phyloP scores from a whole-genome alignment of 495 filamentous ascomycete species.

The Podospora fimiseda region DNA sequence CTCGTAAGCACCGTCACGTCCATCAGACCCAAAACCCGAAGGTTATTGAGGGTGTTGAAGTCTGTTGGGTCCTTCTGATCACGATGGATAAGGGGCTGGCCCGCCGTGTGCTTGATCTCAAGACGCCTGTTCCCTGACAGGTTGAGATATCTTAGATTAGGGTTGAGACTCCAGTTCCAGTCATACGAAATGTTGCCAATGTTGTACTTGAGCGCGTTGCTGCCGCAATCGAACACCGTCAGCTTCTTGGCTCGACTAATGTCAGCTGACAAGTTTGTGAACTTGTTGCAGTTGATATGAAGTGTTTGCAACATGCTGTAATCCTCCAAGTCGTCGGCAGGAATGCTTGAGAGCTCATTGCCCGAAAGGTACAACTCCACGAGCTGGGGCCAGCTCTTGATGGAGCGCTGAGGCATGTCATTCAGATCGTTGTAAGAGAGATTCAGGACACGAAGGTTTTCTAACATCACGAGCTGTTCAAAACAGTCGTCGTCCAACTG shows the following conservation, averaged over 20 bases:
- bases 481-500: constrained; percentile 89
- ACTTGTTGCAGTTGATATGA: constrained; percentile 95
- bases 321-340: constrained; percentile 91
- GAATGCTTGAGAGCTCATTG: constrained; percentile 84
- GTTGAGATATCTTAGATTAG: constrained; percentile 89
- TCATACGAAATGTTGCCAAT: constrained; percentile 99
- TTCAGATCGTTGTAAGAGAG: constrained; percentile 91
- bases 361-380: constrained; percentile 92
- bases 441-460: constrained; percentile 83
- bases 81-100: constrained; percentile 40
- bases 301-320: constrained; percentile 77
- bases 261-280: constrained; percentile 92
- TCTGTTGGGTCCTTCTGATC: constrained; percentile 70
- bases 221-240: constrained; percentile 84
- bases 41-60: constrained; percentile 78
- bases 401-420: constrained; percentile 81
- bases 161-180: constrained; percentile 99
- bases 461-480: constrained; percentile 75
- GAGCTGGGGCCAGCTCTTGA: constrained; percentile 80
- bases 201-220: constrained; percentile 97
- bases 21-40: constrained; percentile 90
- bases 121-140: constrained; percentile 94
- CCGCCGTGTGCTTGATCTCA: constrained; percentile 94
- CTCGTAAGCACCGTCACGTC: constrained; percentile 87
- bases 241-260: constrained; percentile 85